A percentile compares a stretch with the other conserved stretches of the same genome.
phyloP scores from a whole-genome alignment of 768 basidiomycete genomes.

The Lanmaoa rubissima region DNA sequence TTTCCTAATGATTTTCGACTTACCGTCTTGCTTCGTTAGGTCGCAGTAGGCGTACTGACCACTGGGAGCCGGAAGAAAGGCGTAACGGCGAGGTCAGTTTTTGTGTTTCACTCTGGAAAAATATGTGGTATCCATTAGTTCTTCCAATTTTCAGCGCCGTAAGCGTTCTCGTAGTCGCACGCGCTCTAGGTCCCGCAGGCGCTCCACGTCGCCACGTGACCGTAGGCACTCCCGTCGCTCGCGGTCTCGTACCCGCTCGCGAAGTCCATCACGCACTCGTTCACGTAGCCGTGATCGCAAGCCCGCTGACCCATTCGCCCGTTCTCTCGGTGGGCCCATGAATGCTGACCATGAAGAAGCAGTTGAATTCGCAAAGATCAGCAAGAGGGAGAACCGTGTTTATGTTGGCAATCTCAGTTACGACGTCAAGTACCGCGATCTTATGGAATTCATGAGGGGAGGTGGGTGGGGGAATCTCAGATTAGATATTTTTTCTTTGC shows the following conservation, averaged over 20 bases:
- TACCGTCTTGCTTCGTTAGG: slow-evolving; percentile 28
- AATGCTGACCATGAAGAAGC: slow-evolving; percentile 93
- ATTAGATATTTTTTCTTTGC: slow-evolving; percentile 51
- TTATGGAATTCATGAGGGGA: slow-evolving; percentile 99
- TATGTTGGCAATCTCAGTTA: slow-evolving; percentile 99
- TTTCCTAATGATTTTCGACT: not conserved
- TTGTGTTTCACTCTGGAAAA: not conserved
- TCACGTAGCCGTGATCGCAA: slow-evolving; percentile 59
- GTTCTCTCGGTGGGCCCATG: slow-evolving; percentile 85
- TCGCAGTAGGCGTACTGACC: slow-evolving; percentile 56
- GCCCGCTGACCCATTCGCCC: slow-evolving; percentile 63
- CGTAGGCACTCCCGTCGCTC: slow-evolving; percentile 57
- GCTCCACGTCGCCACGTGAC: slow-evolving; percentile 61
- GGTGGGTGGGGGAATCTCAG: slow-evolving; percentile 91
- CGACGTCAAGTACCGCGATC: slow-evolving; percentile 97
- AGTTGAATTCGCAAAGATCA: slow-evolving; percentile 90
- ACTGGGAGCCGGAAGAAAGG: slow-evolving; percentile 83
- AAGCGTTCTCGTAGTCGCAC: slow-evolving; percentile 67
- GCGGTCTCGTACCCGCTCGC: slow-evolving; percentile 62
- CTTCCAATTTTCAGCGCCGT: slow-evolving; percentile 46
- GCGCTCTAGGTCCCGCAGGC: slow-evolving; percentile 67
- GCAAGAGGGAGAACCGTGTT: slow-evolving; percentile 97
- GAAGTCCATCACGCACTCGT: slow-evolving; percentile 48
- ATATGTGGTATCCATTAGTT: not conserved
- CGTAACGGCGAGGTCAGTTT: slow-evolving; percentile 67